Conservation (phyloP, 2,329 filamentous ascomycete species). For the Aspergillus sp. region DNA sequence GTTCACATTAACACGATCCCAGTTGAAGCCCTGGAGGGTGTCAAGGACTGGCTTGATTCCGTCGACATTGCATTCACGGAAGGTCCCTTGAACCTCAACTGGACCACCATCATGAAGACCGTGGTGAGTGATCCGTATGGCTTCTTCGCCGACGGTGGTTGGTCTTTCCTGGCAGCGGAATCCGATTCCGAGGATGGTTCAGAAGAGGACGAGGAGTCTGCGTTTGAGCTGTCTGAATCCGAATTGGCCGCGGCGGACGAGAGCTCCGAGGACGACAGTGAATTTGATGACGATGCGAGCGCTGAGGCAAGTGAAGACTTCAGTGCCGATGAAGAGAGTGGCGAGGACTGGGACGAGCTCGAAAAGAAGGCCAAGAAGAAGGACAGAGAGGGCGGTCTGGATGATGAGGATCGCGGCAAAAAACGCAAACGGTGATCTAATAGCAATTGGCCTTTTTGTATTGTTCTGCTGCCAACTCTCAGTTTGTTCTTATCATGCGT, state of each 20-base stretch:
- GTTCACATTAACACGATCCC: constrained; percentile 98
- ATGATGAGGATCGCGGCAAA: constrained; percentile 62
- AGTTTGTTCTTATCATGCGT: no score
- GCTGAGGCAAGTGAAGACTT: constrained; percentile 69
- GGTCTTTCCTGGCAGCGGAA: constrained; percentile 86
- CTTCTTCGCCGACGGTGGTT: constrained; percentile 94
- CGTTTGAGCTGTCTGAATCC: constrained; percentile 85
- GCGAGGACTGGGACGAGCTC: constrained; percentile 91
- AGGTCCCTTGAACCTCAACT: constrained; percentile 95
- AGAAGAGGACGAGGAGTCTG: constrained; percentile 81
- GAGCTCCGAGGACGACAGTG: constrained; percentile 82
- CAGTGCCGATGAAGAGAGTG: constrained; percentile 66
- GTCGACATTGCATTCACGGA: constrained; percentile 94
- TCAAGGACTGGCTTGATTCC: constrained; percentile 96
- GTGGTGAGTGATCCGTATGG: constrained; percentile 89
- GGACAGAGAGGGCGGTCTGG: constrained; percentile 55
- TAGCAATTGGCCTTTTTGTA: background rate
- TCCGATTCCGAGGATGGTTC: constrained; percentile 78
- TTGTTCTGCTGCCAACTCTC: no score
- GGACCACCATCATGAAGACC: constrained; percentile 99
- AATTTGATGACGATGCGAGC: constrained; percentile 89
- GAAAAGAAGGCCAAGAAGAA: constrained; percentile 77
- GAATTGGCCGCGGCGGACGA: constrained; percentile 73
- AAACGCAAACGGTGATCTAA: constrained; percentile 67
- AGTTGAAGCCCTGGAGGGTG: constrained; percentile 87